Evolutionary conservation across 768 basidiomycete genomes (phyloP).

Genomic region (Mycena pura): DNA sequence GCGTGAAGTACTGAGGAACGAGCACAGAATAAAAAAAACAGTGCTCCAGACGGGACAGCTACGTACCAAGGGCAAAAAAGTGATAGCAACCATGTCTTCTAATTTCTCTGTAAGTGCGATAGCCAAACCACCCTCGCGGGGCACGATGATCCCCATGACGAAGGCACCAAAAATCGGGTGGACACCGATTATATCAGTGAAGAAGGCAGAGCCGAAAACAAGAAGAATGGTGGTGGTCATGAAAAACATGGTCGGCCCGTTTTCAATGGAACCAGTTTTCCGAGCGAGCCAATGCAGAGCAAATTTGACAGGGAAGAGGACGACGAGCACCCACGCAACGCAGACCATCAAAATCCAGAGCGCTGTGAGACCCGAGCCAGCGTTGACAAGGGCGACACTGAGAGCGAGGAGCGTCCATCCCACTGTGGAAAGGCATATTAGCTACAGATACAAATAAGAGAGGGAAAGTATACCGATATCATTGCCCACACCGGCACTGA

Average conservation of each 20-base stretch:
- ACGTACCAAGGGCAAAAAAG: conserved; percentile 85
- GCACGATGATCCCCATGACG: conserved; percentile 80
- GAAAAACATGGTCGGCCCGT: conserved; percentile 85
- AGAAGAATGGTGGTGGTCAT: conserved; percentile 86
- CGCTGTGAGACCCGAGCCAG: conserved; percentile 81
- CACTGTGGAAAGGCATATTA: conserved; percentile 47
- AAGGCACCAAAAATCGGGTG: conserved; percentile 95
- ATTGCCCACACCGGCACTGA: conserved; percentile 91
- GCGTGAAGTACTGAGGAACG: conserved; percentile 78
- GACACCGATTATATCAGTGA: conserved; percentile 92
- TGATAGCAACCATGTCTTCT: conserved; percentile 93
- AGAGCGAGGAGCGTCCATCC: conserved; percentile 91
- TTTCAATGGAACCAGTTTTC: conserved; percentile 80
- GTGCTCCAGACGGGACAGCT: no score
- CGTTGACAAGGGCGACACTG: conserved; percentile 91
- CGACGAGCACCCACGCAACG: conserved; percentile 80
- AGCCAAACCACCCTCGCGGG: conserved; percentile 86
- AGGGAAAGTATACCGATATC: conserved; percentile 58
- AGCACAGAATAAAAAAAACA: background rate
- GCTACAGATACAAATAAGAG: background rate
- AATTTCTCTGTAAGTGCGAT: conserved; percentile 92
- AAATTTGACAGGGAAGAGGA: conserved; percentile 70
- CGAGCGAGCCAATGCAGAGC: conserved; percentile 75
- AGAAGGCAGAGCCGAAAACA: conserved; percentile 87
- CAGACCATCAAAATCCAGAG: conserved; percentile 84